Percentiles rank a stretch among this genome's conserved stretches.
Evolutionary conservation across 192 early-diverging fungal genomes (phyloP).

Genomic region (Gryganskiella cystojenkinii): DNA sequence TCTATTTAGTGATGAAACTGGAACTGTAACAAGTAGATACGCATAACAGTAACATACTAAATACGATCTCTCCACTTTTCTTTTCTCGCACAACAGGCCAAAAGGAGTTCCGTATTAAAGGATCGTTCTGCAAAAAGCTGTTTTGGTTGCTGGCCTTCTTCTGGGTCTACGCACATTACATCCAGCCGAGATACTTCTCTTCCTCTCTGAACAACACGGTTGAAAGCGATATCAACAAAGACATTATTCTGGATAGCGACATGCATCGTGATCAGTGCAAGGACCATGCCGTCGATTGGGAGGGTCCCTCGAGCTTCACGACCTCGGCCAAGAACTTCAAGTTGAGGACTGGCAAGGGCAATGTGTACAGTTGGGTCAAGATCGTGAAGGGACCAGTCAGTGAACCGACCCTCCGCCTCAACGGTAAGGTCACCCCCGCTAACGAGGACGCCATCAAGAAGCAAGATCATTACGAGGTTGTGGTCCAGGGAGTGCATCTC

Average conservation of each 20-base stretch:
- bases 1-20: too few relatives aligned
- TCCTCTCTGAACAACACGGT: too few relatives aligned
- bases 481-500: conserved; percentile 10
- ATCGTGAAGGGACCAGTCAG: conserved; percentile 3
- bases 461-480: neutral
- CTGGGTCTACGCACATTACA: too few relatives aligned
- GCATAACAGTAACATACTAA: too few relatives aligned
- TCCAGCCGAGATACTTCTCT: too few relatives aligned
- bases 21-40: too few relatives aligned
- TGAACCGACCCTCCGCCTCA: conserved; percentile 16
- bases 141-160: too few relatives aligned
- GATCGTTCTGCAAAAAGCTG: too few relatives aligned
- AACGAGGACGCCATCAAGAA: neutral
- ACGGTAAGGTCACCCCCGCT: conserved; percentile 12
- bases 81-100: too few relatives aligned
- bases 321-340: conserved; percentile 17
- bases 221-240: neutral
- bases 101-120: too few relatives aligned
- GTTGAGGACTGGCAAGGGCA: conserved; percentile 14
- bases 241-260: neutral
- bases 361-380: neutral
- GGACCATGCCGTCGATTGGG: conserved; percentile 8
- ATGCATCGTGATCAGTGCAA: neutral
- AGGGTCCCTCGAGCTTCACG: conserved; percentile 11
- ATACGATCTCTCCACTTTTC: too few relatives aligned